A percentile compares a stretch with the other conserved stretches of the same genome.
These are phyloP conservation scores for Cladosporium oxysporum DNA, from an alignment of 2,329 filamentous ascomycete species.

Conservation along the genomic window DNA sequence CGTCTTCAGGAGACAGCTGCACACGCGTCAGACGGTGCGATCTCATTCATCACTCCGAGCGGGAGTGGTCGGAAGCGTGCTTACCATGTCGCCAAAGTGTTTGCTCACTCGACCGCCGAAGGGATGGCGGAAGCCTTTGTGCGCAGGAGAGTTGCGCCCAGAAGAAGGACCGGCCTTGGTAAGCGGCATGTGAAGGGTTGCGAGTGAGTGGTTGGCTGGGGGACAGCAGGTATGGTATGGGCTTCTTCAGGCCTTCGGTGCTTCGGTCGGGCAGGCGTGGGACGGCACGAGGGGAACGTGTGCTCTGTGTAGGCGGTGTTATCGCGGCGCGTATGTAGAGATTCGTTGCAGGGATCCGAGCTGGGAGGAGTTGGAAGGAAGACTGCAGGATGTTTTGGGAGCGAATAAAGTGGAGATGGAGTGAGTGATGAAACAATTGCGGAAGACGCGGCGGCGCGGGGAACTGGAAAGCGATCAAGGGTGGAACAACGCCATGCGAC, in stretches of 20 bases:
- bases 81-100: conserved; percentile 49
- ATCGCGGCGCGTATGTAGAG: neutral
- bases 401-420: conserved; percentile 8
- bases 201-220: neutral
- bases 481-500: neutral
- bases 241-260: too few relatives aligned
- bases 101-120: conserved; percentile 55
- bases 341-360: conserved; percentile 1
- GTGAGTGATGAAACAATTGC: conserved; percentile 4
- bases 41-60: neutral
- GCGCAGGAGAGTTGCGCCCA: conserved; percentile 19
- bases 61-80: conserved; percentile 7
- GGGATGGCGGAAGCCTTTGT: conserved; percentile 48
- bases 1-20: conserved; percentile 63
- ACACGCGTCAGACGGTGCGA: conserved; percentile 7
- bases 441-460: neutral
- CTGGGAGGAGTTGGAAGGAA: neutral
- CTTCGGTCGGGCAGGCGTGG: neutral
- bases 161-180: conserved; percentile 23
- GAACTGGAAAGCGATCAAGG: neutral
- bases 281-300: neutral
- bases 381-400: neutral
- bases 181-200: conserved; percentile 22
- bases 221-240: neutral
- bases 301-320: neutral